Conservation (phyloP, 2,329 filamentous ascomycete species). For the Colletotrichum shisoi region DNA sequence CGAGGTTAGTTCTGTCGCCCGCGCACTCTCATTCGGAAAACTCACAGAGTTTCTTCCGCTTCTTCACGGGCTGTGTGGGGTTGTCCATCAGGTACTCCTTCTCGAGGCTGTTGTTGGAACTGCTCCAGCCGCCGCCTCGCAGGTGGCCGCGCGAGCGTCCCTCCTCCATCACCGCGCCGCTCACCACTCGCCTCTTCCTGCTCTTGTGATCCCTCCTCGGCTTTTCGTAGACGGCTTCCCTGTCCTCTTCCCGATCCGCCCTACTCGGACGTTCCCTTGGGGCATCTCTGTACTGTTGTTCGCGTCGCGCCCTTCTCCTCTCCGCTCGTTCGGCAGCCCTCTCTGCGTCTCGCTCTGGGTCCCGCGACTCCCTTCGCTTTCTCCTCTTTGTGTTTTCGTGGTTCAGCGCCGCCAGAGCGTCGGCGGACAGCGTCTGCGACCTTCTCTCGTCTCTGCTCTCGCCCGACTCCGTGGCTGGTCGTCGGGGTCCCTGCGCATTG, state of each 20-base stretch:
- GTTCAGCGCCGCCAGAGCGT: conserved; percentile 72
- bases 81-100: conserved; percentile 60
- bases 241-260: conserved; percentile 43
- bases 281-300: conserved; percentile 38
- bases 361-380: conserved; percentile 46
- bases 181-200: conserved; percentile 70
- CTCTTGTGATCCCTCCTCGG: conserved; percentile 51
- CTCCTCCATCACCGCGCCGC: conserved; percentile 74
- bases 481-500: conserved; percentile 44
- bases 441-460: conserved; percentile 45
- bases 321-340: conserved; percentile 46
- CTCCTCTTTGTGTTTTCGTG: conserved; percentile 61
- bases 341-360: conserved; percentile 45
- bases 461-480: conserved; percentile 48
- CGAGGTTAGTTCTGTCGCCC: conserved; percentile 41
- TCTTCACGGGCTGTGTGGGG: conserved; percentile 54
- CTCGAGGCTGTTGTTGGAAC: conserved; percentile 56
- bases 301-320: conserved; percentile 40
- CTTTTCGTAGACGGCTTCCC: conserved; percentile 44
- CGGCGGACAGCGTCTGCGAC: conserved; percentile 53
- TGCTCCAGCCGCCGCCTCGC: conserved; percentile 56
- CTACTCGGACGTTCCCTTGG: conserved; percentile 24
- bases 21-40: conserved; percentile 44
- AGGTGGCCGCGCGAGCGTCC: conserved; percentile 55
- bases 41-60: conserved; percentile 69